phyloP scores from a whole-genome alignment of 768 basidiomycete species.

The Boletellus emodensis region DNA sequence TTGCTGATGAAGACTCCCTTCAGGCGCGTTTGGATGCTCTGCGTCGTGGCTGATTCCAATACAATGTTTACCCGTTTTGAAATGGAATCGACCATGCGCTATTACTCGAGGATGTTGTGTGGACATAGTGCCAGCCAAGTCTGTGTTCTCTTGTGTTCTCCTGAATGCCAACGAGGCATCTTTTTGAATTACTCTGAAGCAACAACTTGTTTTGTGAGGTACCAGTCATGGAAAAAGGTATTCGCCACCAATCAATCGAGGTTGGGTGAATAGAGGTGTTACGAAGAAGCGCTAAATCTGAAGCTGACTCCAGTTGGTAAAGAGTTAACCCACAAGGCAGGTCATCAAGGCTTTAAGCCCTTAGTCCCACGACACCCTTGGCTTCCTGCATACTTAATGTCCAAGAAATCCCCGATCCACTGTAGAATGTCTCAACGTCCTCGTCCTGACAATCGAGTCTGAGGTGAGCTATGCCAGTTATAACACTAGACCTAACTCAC shows the following conservation, averaged over 20 bases:
- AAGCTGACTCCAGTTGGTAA: not conserved
- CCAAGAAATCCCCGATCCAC: slow-evolving; percentile 89
- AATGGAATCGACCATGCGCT: slow-evolving; percentile 7
- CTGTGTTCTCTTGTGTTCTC: too few relatives aligned
- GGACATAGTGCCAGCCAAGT: too few relatives aligned
- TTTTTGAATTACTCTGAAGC: too few relatives aligned
- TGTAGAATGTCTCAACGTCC: slow-evolving; percentile 92
- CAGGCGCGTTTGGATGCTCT: slow-evolving; percentile 93
- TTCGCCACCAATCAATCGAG: too few relatives aligned
- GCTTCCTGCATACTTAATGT: slow-evolving; percentile 76
- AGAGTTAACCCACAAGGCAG: not conserved
- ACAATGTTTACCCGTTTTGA: slow-evolving; percentile 5
- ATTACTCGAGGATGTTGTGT: slow-evolving; percentile 1
- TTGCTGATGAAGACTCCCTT: slow-evolving; percentile 85
- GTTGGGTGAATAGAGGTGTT: too few relatives aligned
- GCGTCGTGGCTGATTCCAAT: slow-evolving; percentile 51
- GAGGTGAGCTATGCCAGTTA: slow-evolving; percentile 4
- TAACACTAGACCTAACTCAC: slow-evolving; percentile 34
- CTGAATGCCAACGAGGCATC: too few relatives aligned
- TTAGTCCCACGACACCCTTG: slow-evolving; percentile 60
- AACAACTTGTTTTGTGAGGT: too few relatives aligned
- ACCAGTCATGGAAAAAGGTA: too few relatives aligned
- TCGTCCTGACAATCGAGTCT: slow-evolving; percentile 60
- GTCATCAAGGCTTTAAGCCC: slow-evolving; percentile 24
- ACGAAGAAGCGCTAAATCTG: not conserved